Percentiles rank a stretch among this genome's conserved stretches.
Evolutionary conservation across 371 early-diverging fungal species (phyloP).

Genomic region (Catenaria anguillulae): DNA sequence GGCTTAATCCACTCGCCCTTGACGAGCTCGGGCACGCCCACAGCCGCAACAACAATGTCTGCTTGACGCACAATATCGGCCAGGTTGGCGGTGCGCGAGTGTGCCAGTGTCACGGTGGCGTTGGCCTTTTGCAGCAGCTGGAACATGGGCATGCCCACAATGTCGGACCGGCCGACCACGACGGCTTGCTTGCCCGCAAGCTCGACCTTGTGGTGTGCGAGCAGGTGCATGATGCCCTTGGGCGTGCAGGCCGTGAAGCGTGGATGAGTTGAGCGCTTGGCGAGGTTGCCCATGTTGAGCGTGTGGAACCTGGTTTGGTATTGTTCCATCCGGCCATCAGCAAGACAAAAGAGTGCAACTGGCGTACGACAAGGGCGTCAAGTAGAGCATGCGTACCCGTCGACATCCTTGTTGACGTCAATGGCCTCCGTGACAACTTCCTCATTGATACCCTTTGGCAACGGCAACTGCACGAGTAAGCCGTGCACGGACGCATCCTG

Average conservation of each 20-base stretch:
- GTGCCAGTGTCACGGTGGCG: constrained; percentile 86
- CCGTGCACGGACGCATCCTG: constrained; percentile 65
- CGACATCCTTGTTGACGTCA: constrained; percentile 77
- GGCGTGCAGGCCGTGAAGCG: constrained; percentile 88
- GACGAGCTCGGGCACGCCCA: constrained; percentile 60
- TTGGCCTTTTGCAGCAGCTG: constrained; percentile 56
- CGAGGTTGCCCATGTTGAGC: constrained; percentile 73
- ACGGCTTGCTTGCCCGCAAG: constrained; percentile 69
- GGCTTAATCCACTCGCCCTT: constrained; percentile 81
- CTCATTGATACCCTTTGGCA: constrained; percentile 70
- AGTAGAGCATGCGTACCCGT: constrained; percentile 62
- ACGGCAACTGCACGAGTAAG: constrained; percentile 86
- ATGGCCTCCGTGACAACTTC: constrained; percentile 64
- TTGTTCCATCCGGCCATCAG: constrained; percentile 21
- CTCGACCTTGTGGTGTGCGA: constrained; percentile 43
- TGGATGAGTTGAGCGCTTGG: constrained; percentile 57
- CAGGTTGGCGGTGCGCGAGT: constrained; percentile 63
- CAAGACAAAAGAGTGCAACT: constrained; percentile 5
- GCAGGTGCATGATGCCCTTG: constrained; percentile 69
- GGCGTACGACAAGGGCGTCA: background rate
- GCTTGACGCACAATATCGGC: constrained; percentile 51
- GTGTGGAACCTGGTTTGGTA: no score
- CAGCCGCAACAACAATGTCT: constrained; percentile 79
- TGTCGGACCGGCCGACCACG: constrained; percentile 84
- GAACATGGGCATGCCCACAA: constrained; percentile 84